Conservation (phyloP, 768 basidiomycete species). For the Thelephora ganbajun region DNA sequence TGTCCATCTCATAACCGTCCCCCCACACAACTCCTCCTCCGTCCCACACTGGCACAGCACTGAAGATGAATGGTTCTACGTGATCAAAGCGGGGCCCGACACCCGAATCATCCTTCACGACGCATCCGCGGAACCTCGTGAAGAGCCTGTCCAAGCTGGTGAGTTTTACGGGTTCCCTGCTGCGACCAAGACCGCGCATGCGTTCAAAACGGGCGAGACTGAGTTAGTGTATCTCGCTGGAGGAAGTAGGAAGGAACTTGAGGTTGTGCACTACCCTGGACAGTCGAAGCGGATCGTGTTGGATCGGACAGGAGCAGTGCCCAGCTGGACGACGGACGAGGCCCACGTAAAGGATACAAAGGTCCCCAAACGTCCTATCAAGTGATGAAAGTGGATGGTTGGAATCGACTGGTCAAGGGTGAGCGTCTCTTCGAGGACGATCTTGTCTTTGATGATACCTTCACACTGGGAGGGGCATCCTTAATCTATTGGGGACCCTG, state of each 20-base stretch:
- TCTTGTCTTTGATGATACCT: neutral
- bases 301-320: conserved; percentile 4
- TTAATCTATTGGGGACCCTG: neutral
- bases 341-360: conserved; percentile 5
- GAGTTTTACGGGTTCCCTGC: conserved; percentile 15
- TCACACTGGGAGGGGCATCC: neutral
- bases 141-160: conserved; percentile 9
- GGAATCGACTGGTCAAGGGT: neutral
- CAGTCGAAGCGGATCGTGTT: conserved; percentile 6
- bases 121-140: conserved; percentile 4
- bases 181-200: conserved; percentile 7
- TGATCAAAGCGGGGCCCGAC: conserved; percentile 5
- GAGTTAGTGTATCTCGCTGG: conserved; percentile 14
- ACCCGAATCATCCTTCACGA: conserved; percentile 3
- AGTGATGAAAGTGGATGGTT: neutral
- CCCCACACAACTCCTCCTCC: conserved; percentile 4
- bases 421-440: neutral
- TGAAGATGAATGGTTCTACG: conserved; percentile 9
- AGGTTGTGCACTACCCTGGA: conserved; percentile 12
- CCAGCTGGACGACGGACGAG: conserved; percentile 8
- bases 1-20: conserved; percentile 6
- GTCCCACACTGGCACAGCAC: conserved; percentile 7
- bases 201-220: conserved; percentile 8
- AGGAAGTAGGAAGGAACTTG: conserved; percentile 11
- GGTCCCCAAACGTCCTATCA: neutral